These are phyloP conservation scores for Aspergillus thermomutatus DNA, from an alignment of 2,329 filamentous ascomycete genomes.

Conservation along the genomic window DNA sequence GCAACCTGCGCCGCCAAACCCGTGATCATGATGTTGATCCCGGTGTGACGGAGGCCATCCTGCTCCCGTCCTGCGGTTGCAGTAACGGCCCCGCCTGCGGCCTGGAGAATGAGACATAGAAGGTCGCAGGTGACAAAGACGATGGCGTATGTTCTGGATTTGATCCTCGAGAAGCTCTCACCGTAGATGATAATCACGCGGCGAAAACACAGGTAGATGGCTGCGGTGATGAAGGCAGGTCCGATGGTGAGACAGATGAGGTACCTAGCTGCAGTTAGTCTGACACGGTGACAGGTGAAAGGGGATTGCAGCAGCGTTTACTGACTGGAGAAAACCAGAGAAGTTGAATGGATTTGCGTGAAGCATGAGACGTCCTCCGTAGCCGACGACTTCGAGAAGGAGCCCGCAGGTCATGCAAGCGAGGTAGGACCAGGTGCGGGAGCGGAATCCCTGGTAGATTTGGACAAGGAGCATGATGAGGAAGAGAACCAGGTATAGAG, in stretches of 20 bases:
- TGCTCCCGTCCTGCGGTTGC: too few relatives aligned
- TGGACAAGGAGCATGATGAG: too few relatives aligned
- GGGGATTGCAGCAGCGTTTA: too few relatives aligned
- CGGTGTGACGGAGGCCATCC: slow-evolving; percentile 24
- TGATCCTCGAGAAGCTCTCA: slow-evolving; percentile 30
- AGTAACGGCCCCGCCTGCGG: slow-evolving; percentile 39
- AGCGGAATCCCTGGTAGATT: too few relatives aligned
- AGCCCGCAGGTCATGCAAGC: too few relatives aligned
- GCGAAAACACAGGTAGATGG: slow-evolving; percentile 59
- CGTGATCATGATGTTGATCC: slow-evolving; percentile 64
- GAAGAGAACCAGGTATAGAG: too few relatives aligned
- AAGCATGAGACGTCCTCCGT: too few relatives aligned
- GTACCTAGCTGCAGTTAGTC: slow-evolving; percentile 42
- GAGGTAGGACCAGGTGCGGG: too few relatives aligned
- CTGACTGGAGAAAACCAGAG: too few relatives aligned
- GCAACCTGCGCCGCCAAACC: slow-evolving; percentile 61
- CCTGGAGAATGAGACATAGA: slow-evolving; percentile 58
- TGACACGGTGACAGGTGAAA: too few relatives aligned
- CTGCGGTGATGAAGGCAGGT: slow-evolving; percentile 60
- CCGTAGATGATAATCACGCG: slow-evolving; percentile 37
- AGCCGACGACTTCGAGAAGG: too few relatives aligned
- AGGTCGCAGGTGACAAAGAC: slow-evolving; percentile 62
- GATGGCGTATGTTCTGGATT: slow-evolving; percentile 29
- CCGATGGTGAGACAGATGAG: slow-evolving; percentile 61
- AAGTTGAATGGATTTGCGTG: too few relatives aligned